Evolutionary conservation across 768 basidiomycete genomes (phyloP).

Genomic region (Leccinum subgranulosum): DNA sequence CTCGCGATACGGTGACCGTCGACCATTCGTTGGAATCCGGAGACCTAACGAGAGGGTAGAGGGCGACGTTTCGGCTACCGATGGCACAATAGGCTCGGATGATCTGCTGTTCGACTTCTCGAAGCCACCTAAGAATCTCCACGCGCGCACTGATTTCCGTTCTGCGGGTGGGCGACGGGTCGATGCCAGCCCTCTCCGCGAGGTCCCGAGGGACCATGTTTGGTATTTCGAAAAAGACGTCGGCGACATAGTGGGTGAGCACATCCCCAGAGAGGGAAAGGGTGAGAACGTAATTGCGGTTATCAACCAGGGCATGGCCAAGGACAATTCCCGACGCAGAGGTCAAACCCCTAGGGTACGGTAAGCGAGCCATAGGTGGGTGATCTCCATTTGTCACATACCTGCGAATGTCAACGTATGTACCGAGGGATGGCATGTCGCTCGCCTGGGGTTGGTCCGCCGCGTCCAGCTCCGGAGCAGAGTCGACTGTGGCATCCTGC

Average conservation of each 20-base stretch:
- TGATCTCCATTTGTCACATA: slow-evolving; percentile 21
- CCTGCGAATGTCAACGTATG: slow-evolving; percentile 55
- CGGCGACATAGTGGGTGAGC: slow-evolving; percentile 45
- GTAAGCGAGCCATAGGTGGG: slow-evolving; percentile 5
- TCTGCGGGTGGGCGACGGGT: slow-evolving; percentile 25
- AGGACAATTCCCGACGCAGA: slow-evolving; percentile 27
- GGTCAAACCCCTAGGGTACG: slow-evolving; percentile 15
- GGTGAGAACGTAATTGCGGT: slow-evolving; percentile 27
- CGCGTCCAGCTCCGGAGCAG: slow-evolving; percentile 8
- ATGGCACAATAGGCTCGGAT: slow-evolving; percentile 42
- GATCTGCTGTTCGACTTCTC: slow-evolving; percentile 47
- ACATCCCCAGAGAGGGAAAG: slow-evolving; percentile 47
- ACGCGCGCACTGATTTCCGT: slow-evolving; percentile 57
- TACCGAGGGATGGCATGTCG: slow-evolving; percentile 36
- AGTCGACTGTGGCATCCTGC: slow-evolving; percentile 19
- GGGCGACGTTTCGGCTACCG: slow-evolving; percentile 21
- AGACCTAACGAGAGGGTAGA: slow-evolving; percentile 47
- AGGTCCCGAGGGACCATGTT: slow-evolving; percentile 47
- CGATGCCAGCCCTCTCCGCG: slow-evolving; percentile 45
- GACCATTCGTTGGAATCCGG: slow-evolving; percentile 51
- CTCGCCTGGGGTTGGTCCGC: slow-evolving; percentile 9
- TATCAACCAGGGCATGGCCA: slow-evolving; percentile 30
- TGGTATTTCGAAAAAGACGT: slow-evolving; percentile 62
- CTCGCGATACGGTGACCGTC: slow-evolving; percentile 51
- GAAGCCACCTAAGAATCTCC: slow-evolving; percentile 57